phyloP scores from a whole-genome alignment of 2,329 filamentous ascomycete species.

The Exophiala sp. region DNA sequence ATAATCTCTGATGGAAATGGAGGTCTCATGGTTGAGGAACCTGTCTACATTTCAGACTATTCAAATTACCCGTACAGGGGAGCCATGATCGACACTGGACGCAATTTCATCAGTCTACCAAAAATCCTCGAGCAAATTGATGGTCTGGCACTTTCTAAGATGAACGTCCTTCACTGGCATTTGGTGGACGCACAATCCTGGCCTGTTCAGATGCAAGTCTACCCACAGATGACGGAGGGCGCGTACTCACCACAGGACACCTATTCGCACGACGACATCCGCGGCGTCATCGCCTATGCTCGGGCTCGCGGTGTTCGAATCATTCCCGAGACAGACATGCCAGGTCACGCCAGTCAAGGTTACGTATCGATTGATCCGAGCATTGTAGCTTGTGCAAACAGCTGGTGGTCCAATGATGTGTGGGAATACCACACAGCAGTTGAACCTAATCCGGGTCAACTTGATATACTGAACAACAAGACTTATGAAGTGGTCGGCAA shows the following conservation, averaged over 20 bases:
- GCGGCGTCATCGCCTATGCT: constrained; percentile 48
- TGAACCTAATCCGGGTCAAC: constrained; percentile 55
- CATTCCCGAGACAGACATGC: constrained; percentile 62
- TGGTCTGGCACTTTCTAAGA: constrained; percentile 54
- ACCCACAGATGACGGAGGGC: constrained; percentile 53
- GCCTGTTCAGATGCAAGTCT: constrained; percentile 49
- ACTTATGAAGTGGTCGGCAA: constrained; percentile 54
- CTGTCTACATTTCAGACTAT: constrained; percentile 49
- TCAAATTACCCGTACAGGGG: constrained; percentile 55
- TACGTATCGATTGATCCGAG: constrained; percentile 56
- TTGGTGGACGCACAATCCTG: constrained; percentile 55
- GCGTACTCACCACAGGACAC: constrained; percentile 51
- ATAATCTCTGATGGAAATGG: constrained; percentile 48
- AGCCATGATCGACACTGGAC: constrained; percentile 54
- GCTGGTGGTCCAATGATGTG: constrained; percentile 60
- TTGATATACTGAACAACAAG: constrained; percentile 55
- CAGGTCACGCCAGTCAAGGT: constrained; percentile 54
- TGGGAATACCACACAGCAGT: constrained; percentile 55
- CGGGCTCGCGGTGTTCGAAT: constrained; percentile 56
- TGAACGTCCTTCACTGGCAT: constrained; percentile 59
- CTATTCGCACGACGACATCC: constrained; percentile 45
- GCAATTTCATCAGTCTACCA: constrained; percentile 51
- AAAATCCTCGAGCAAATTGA: constrained; percentile 56
- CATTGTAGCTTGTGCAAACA: constrained; percentile 55
- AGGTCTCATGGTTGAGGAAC: constrained; percentile 51